phyloP scores from a whole-genome alignment of 768 basidiomycete genomes.

The Peribolospora kevripleyi region DNA sequence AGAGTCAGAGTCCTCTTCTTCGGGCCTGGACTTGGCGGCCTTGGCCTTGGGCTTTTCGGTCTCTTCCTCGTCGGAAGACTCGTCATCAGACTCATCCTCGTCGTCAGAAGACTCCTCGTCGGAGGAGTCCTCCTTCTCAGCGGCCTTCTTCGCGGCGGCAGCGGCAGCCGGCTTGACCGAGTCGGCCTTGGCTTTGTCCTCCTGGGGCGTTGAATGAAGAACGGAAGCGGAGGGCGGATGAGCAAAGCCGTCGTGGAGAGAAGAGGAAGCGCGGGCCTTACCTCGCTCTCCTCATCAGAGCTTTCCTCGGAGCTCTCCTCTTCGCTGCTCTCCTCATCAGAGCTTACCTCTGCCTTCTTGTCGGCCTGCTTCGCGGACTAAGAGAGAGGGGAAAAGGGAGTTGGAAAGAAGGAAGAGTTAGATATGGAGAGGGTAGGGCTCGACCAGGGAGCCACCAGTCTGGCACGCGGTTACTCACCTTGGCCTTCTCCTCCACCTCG shows the following conservation, averaged over 20 bases:
- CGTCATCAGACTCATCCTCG: conserved; percentile 12
- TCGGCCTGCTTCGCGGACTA: conserved; percentile 3
- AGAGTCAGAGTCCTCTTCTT: conserved; percentile 9
- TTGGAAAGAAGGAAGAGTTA: too few species aligned
- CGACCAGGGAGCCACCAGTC: too few species aligned
- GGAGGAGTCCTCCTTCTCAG: conserved; percentile 14
- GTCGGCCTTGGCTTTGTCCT: conserved; percentile 13
- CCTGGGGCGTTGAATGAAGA: conserved; percentile 3
- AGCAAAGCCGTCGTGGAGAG: conserved; percentile 3
- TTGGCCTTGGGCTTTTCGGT: conserved; percentile 6
- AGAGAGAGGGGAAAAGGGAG: not conserved
- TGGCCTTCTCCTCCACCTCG: conserved; percentile 3
- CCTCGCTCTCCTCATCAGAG: conserved; percentile 16
- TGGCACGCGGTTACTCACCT: not conserved
- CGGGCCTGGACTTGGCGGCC: conserved; percentile 15
- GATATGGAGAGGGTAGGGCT: not conserved
- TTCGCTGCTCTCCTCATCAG: conserved; percentile 13
- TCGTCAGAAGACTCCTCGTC: conserved; percentile 18
- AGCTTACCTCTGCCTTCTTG: conserved; percentile 22
- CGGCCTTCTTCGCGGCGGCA: conserved; percentile 8
- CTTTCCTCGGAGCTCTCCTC: conserved; percentile 10
- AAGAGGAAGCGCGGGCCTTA: conserved; percentile 10
- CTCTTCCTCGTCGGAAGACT: conserved; percentile 10
- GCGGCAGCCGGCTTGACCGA: conserved; percentile 6
- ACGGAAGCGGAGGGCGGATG: not conserved